These are phyloP conservation scores for Aspergillus taichungensis DNA, from an alignment of 495 filamentous ascomycete genomes.

Conservation along the genomic window DNA sequence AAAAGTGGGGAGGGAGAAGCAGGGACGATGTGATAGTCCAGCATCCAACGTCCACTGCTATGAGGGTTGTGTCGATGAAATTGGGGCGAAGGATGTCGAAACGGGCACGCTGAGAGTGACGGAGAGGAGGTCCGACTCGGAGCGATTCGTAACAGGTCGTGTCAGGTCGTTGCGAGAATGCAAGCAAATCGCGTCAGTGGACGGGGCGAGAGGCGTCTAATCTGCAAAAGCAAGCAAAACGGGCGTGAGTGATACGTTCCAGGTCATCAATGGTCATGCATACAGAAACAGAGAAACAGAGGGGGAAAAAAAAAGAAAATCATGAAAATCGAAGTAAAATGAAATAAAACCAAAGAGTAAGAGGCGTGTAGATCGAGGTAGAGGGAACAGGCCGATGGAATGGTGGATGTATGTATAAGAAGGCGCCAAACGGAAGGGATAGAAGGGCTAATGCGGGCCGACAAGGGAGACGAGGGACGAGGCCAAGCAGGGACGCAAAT, in stretches of 20 bases:
- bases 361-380: constrained; percentile 2
- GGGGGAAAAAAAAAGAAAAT: constrained; percentile 14
- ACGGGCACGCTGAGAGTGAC: constrained; percentile 5
- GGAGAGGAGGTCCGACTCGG: constrained; percentile 12
- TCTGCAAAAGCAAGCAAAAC: background rate
- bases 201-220: no score
- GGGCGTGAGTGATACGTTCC: constrained; percentile 3
- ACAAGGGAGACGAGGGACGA: constrained; percentile 20
- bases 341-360: constrained; percentile 8
- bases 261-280: constrained; percentile 4
- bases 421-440: constrained; percentile 24
- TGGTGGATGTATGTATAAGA: constrained; percentile 18
- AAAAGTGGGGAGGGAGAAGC: constrained; percentile 21
- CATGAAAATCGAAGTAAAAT: constrained; percentile 14
- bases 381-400: constrained; percentile 8
- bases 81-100: constrained; percentile 12
- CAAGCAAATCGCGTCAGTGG: background rate
- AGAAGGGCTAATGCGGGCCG: constrained; percentile 11
- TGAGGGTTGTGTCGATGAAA: constrained; percentile 8
- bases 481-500: constrained; percentile 20
- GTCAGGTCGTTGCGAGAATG: constrained; percentile 11
- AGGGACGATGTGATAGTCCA: constrained; percentile 18
- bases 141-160: constrained; percentile 20
- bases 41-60: constrained; percentile 14
- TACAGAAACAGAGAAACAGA: constrained; percentile 7